These are phyloP conservation scores for Scheffersomyces lignosus DNA, from an alignment of 805 yeast genomes.

Conservation along the genomic window DNA sequence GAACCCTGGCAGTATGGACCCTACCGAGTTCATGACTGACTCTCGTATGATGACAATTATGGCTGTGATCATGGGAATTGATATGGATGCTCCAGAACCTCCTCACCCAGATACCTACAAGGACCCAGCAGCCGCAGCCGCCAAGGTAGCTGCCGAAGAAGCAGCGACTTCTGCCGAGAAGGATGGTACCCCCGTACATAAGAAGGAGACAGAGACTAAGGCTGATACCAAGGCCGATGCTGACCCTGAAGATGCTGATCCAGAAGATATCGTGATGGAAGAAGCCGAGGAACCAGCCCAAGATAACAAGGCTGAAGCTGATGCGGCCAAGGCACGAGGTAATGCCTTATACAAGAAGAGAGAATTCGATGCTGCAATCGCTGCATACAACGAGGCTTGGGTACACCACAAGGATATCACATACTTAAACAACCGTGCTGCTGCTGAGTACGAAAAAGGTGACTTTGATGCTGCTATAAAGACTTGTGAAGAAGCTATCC, in stretches of 20 bases:
- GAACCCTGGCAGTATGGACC: constrained; percentile 69
- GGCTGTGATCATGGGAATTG: constrained; percentile 84
- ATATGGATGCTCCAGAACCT: constrained; percentile 48
- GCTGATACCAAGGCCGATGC: constrained; percentile 12
- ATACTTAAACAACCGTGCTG: constrained; percentile 92
- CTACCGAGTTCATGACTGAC: constrained; percentile 70
- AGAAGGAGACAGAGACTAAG: constrained; percentile 3
- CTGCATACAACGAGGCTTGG: constrained; percentile 83
- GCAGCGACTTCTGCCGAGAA: constrained; percentile 3
- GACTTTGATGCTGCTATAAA: constrained; percentile 82
- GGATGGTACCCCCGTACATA: background rate
- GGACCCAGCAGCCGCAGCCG: constrained; percentile 10
- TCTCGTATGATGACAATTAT: constrained; percentile 86
- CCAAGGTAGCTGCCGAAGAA: constrained; percentile 26
- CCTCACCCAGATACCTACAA: constrained; percentile 10
- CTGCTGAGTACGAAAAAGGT: constrained; percentile 96
- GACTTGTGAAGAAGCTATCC: constrained; percentile 82
- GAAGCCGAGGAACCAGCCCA: constrained; percentile 25
- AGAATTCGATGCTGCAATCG: constrained; percentile 92
- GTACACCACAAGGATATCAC: constrained; percentile 80
- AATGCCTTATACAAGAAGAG: constrained; percentile 82
- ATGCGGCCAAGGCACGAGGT: constrained; percentile 77
- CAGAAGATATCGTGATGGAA: constrained; percentile 40
- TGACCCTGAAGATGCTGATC: constrained; percentile 7
- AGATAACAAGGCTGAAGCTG: constrained; percentile 53